A percentile compares a stretch with the other conserved stretches of the same genome.
These are phyloP conservation scores for Torulaspora quercuum DNA, from an alignment of 805 yeast genomes.

Conservation along the genomic window DNA sequence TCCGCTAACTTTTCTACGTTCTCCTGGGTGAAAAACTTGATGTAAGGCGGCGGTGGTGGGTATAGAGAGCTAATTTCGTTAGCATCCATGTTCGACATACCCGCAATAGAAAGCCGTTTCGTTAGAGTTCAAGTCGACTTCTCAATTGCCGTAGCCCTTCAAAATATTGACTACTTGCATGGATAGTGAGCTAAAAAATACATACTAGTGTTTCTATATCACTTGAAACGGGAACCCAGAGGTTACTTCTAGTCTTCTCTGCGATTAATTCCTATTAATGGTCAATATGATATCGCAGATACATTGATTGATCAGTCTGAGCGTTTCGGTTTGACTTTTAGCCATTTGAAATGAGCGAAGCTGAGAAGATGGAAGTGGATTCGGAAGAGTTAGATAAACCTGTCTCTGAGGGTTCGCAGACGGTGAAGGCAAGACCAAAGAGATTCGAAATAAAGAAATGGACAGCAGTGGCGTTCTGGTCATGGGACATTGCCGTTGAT, in stretches of 20 bases:
- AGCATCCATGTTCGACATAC: conserved; percentile 21
- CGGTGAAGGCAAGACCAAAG: conserved; percentile 45
- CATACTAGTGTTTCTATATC: no score
- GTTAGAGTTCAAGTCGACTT: neutral
- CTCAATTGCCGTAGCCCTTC: neutral
- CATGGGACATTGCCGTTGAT: conserved; percentile 95
- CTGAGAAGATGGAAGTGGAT: conserved; percentile 30
- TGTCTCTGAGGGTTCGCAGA: conserved; percentile 9
- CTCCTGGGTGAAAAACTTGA: conserved; percentile 66
- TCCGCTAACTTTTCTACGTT: conserved; percentile 48
- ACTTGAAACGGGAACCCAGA: no score
- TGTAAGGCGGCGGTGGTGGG: conserved; percentile 92
- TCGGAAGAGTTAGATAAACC: conserved; percentile 15
- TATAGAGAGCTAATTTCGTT: conserved; percentile 63
- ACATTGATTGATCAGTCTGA: no score
- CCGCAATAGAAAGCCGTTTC: neutral
- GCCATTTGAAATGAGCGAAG: conserved; percentile 18
- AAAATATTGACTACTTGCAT: neutral
- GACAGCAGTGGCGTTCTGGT: conserved; percentile 99
- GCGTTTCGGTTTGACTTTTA: no score
- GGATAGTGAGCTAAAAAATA: no score
- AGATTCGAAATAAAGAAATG: conserved; percentile 93
- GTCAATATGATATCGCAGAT: no score
- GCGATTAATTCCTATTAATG: no score
- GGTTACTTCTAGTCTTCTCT: no score